Evolutionary conservation across 2,329 filamentous ascomycete genomes (phyloP), one percentile per base, ranked within the genome.

Genomic region (Hortaea werneckii): DNA sequence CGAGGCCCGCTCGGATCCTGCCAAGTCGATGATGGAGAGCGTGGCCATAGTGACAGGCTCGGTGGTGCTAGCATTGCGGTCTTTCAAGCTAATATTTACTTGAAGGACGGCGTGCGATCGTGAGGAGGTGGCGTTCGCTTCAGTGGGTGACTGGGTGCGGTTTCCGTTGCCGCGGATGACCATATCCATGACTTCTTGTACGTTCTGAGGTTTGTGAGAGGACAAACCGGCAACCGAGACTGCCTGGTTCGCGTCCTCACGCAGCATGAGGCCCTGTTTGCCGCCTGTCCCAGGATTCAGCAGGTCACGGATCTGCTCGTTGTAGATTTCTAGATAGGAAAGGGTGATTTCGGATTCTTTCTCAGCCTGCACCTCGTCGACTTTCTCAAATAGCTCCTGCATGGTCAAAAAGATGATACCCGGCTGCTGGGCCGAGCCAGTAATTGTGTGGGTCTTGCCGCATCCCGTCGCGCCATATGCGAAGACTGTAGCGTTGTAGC

Each of bases 341-440:
- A 98, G 78, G 0, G 89, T 87, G 44, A 98, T 74, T 59, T 96
- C 92, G 3, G 88, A 92, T 29, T 81, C 75, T 67, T 95, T 96
- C 50, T 95, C 88, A 47, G 85, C 80, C 51, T 82, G 83, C 45
- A 86, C 71, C 46, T 96, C 92, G n/a, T 75, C 73, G 55, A 98
- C 95, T 66, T 90, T 87, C 69, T 98, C 92, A 61, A 98, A 98
- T 27, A 98, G 74, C 67, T 98, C 92, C 67, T 96, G 90, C 89
- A 98, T 98, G 1, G 92, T 96, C 58, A 98, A 71, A 69, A 96
- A 98, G 64, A 98, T 98, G 59, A 98, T 96, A 47, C 92, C 92
- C 0, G 92, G 92, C 60, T 94, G 85, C 63, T 94, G 85, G 1
- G 87, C 71, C 0, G 90, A 95, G 54, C 92, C 92, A 58, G 70